Evolutionary conservation across 2,329 filamentous ascomycete genomes (phyloP).

Genomic region (Cladosporium colombiae): DNA sequence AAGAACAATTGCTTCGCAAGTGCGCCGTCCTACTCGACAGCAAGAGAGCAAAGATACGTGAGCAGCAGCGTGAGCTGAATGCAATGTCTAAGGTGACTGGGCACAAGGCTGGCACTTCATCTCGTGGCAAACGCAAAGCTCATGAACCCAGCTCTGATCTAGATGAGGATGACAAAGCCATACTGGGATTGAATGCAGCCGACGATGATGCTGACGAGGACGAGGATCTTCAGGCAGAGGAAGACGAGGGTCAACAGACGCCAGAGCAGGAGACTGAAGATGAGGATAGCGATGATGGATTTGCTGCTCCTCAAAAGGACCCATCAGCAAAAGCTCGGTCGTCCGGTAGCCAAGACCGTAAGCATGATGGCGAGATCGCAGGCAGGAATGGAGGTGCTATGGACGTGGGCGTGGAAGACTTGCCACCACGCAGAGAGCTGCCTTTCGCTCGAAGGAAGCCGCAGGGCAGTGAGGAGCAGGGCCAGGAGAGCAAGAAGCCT

Average conservation of each 20-base stretch:
- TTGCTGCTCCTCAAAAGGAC: constrained; percentile 14
- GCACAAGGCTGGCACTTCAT: constrained; percentile 31
- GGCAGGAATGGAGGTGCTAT: constrained; percentile 13
- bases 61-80: constrained; percentile 50
- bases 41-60: constrained; percentile 77
- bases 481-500: constrained; percentile 20
- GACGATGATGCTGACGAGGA: constrained; percentile 48
- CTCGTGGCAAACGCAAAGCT: constrained; percentile 38
- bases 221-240: constrained; percentile 42
- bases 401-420: constrained; percentile 22
- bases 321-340: background rate
- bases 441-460: constrained; percentile 25
- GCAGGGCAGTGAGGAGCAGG: constrained; percentile 21
- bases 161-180: constrained; percentile 37
- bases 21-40: constrained; percentile 72
- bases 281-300: constrained; percentile 29
- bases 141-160: constrained; percentile 47
- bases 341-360: background rate
- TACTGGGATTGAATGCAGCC: background rate
- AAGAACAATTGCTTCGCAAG: constrained; percentile 66
- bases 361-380: background rate
- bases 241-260: constrained; percentile 38
- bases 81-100: constrained; percentile 3
- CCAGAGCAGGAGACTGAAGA: constrained; percentile 29
- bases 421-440: constrained; percentile 28